phyloP scores from a whole-genome alignment of 371 early-diverging fungal genomes.

The Mycotypha africana region DNA sequence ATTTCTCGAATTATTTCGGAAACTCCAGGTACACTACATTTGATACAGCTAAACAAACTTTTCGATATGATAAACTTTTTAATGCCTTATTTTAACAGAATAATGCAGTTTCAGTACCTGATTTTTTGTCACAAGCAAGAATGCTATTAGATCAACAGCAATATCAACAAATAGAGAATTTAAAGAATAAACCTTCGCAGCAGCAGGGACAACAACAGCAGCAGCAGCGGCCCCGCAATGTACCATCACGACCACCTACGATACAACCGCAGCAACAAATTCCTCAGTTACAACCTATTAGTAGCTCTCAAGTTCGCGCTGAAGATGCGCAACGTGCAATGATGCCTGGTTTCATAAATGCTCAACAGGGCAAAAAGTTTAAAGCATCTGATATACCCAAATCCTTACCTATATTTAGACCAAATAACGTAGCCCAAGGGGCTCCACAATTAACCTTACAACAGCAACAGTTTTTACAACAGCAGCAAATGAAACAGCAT shows the following conservation, averaged over 20 bases:
- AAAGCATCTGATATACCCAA: constrained; percentile 24
- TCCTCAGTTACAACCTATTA: constrained; percentile 13
- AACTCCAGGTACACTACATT: constrained; percentile 24
- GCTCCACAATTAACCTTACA: not conserved
- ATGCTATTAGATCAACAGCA: constrained; percentile 34
- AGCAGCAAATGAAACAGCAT: constrained; percentile 1
- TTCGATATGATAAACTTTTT: not conserved
- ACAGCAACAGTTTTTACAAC: constrained; percentile 4
- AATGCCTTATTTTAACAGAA: constrained; percentile 5
- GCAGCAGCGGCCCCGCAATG: constrained; percentile 2
- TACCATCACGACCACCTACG: constrained; percentile 4
- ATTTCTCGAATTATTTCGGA: constrained; percentile 31
- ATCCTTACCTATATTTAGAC: constrained; percentile 14
- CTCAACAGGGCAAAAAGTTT: constrained; percentile 26
- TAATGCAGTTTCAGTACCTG: constrained; percentile 29
- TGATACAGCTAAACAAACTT: not conserved
- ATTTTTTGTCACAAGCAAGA: constrained; percentile 35
- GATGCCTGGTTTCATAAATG: constrained; percentile 25
- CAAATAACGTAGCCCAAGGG: constrained; percentile 8
- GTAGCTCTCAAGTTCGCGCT: constrained; percentile 21
- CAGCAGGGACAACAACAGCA: too few species aligned
- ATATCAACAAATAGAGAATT: constrained; percentile 37
- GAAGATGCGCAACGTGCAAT: constrained; percentile 30
- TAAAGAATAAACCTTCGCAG: constrained; percentile 30
- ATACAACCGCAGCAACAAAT: constrained; percentile 8